Evolutionary conservation across 2,329 filamentous ascomycete genomes (phyloP).

Genomic region (Beauveria varroae): DNA sequence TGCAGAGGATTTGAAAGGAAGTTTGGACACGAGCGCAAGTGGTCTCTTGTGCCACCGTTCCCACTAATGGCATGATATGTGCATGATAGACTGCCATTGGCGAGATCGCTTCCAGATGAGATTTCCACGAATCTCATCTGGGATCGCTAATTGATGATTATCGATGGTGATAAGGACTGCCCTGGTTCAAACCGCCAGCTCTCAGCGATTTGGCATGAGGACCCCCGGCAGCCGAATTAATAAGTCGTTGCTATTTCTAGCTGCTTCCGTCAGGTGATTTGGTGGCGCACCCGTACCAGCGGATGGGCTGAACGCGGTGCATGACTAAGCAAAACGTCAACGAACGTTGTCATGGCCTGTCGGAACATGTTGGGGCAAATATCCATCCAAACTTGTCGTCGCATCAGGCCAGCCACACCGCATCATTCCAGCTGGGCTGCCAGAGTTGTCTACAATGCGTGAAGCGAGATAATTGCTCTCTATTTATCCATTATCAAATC

Average conservation of each 20-base stretch:
- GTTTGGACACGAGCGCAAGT: background rate
- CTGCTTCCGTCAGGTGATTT: slow-evolving; percentile 11
- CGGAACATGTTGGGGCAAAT: background rate
- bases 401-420: slow-evolving; percentile 1
- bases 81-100: background rate
- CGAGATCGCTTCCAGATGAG: background rate
- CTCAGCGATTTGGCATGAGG: background rate
- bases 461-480: background rate
- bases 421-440: background rate
- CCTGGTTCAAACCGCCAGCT: background rate
- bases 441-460: background rate
- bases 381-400: background rate
- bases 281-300: background rate
- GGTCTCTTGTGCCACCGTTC: background rate
- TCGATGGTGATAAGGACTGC: background rate
- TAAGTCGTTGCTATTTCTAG: slow-evolving; percentile 6
- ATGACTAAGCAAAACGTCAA: slow-evolving; percentile 9
- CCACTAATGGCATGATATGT: background rate
- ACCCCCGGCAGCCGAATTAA: background rate
- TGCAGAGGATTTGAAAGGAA: background rate
- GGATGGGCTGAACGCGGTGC: background rate
- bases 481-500: background rate
- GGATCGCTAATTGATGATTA: background rate
- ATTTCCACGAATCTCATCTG: background rate
- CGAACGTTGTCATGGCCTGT: slow-evolving; percentile 3